Conservation (phyloP, 345 rosid species). For the Adansonia digitata region DNA sequence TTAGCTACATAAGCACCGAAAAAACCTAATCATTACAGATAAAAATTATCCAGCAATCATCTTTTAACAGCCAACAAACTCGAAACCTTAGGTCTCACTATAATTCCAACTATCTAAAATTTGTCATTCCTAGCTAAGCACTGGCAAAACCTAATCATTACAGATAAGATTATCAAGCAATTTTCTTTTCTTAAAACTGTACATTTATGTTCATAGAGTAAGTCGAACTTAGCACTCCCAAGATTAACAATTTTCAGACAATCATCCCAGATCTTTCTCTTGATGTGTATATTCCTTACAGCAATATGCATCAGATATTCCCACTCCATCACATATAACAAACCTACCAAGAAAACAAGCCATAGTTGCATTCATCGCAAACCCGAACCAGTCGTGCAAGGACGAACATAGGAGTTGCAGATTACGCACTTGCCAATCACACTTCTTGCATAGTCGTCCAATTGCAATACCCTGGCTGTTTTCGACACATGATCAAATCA, state of each 20-base stretch:
- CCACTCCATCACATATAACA: conserved; percentile 63
- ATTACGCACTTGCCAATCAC: conserved; percentile 65
- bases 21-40: not conserved
- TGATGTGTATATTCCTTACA: conserved; percentile 71
- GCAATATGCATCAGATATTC: conserved; percentile 67
- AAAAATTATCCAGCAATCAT: conserved; percentile 9
- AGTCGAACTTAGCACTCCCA: conserved; percentile 46
- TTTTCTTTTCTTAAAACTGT: conserved; percentile 69
- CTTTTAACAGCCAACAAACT: conserved; percentile 11
- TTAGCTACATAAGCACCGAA: not conserved
- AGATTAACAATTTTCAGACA: conserved; percentile 36
- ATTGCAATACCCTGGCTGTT: conserved; percentile 75
- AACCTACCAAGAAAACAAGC: conserved; percentile 65
- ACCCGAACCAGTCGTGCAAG: conserved; percentile 72
- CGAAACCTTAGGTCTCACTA: not conserved
- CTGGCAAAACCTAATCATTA: not conserved
- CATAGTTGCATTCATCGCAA: conserved; percentile 73
- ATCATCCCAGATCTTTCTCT: conserved; percentile 68
- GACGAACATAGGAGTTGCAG: conserved; percentile 62
- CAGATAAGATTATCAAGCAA: not conserved
- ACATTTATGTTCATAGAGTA: conserved; percentile 57
- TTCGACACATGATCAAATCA: conserved; percentile 66
- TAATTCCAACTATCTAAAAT: not conserved
- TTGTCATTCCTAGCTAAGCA: not conserved
- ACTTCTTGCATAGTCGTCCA: conserved; percentile 59